Evolutionary conservation across 345 rosid species (phyloP).

Genomic region (Rhizophora apiculata): DNA sequence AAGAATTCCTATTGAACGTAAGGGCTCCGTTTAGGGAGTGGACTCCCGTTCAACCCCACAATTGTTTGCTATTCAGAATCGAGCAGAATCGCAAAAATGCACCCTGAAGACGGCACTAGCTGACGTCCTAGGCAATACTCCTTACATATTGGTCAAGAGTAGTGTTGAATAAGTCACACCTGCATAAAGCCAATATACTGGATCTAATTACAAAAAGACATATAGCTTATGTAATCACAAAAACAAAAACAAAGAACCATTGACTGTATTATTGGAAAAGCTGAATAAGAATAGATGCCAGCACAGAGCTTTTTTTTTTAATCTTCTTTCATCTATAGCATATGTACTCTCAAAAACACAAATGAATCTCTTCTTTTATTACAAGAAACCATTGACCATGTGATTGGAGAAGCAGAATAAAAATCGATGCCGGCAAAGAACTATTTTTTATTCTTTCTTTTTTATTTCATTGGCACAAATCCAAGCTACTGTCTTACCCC

Average conservation of each 20-base stretch:
- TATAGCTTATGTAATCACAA: background rate
- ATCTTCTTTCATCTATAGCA: too few relatives aligned
- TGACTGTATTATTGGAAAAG: background rate
- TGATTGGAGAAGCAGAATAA: too few relatives aligned
- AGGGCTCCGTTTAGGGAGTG: background rate
- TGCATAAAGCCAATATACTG: conserved; percentile 19
- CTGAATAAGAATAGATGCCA: background rate
- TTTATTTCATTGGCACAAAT: too few relatives aligned
- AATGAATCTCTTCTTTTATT: too few relatives aligned
- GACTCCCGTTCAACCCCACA: too few relatives aligned
- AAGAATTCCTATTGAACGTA: background rate
- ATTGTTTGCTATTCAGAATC: background rate
- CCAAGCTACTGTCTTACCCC: too few relatives aligned
- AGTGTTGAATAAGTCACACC: conserved; percentile 74
- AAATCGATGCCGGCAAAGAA: too few relatives aligned
- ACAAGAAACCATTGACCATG: too few relatives aligned
- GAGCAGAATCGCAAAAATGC: background rate
- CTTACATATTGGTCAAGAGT: conserved; percentile 76
- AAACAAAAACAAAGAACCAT: background rate
- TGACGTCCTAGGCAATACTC: conserved; percentile 53
- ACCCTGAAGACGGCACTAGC: background rate
- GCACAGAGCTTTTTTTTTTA: too few relatives aligned
- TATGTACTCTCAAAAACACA: too few relatives aligned
- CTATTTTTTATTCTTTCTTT: too few relatives aligned
- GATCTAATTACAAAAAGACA: background rate